A percentile compares a stretch with the other conserved stretches of the same genome.
These are phyloP conservation scores for Taxillus chinensis DNA, from an alignment of 164 flowering plant genomes.

Conservation along the genomic window DNA sequence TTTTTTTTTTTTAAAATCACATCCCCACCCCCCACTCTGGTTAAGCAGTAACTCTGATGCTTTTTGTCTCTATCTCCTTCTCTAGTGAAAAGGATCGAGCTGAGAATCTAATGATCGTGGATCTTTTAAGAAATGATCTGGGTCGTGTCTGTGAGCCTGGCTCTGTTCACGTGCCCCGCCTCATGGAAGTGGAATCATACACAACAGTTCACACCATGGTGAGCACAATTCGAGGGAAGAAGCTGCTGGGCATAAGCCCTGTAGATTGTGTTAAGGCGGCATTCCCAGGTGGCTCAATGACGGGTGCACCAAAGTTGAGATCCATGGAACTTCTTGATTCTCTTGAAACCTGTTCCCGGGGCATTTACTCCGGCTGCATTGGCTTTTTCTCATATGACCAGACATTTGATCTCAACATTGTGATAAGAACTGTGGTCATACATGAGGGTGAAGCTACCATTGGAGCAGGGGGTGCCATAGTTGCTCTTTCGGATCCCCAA, in stretches of 20 bases:
- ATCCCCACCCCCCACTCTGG: no score
- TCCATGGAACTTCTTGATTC: slow-evolving; percentile 92
- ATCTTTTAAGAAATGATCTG: slow-evolving; percentile 92
- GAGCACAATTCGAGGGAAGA: slow-evolving; percentile 78
- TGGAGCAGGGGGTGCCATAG: slow-evolving; percentile 95
- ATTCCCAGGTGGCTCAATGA: slow-evolving; percentile 99
- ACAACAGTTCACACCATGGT: slow-evolving; percentile 97
- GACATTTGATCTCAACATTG: slow-evolving; percentile 89
- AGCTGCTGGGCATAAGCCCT: slow-evolving; percentile 34
- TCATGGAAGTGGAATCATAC: slow-evolving; percentile 93
- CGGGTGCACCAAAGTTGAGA: slow-evolving; percentile 95
- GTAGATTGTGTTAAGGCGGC: slow-evolving; percentile 84
- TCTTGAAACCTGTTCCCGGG: slow-evolving; percentile 69
- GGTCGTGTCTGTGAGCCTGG: slow-evolving; percentile 95
- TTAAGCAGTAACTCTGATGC: background rate
- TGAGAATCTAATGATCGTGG: slow-evolving; percentile 97
- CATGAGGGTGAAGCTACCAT: slow-evolving; percentile 81
- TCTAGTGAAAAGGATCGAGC: slow-evolving; percentile 96
- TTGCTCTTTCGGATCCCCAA: slow-evolving; percentile 74
- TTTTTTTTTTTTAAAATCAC: background rate
- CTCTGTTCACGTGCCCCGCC: slow-evolving; percentile 77
- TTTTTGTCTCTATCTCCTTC: background rate
- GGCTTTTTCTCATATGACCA: slow-evolving; percentile 81
- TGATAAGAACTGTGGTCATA: slow-evolving; percentile 77
- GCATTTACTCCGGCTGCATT: slow-evolving; percentile 88